phyloP scores from a whole-genome alignment of 768 basidiomycete species.

The Rhodocollybia butyracea region DNA sequence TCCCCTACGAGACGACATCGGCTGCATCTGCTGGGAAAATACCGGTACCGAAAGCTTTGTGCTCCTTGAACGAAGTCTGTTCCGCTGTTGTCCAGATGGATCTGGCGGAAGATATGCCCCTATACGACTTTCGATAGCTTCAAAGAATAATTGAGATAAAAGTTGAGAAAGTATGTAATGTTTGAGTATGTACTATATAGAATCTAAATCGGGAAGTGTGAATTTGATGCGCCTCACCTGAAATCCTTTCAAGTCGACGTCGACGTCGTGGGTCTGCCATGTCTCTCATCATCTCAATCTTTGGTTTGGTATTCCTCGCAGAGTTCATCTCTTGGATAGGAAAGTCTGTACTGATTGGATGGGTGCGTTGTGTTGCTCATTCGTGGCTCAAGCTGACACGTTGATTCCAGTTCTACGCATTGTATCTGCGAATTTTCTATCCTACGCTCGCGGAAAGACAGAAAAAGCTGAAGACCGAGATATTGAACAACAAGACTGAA shows the following conservation, averaged over 20 bases:
- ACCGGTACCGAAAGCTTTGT: too few relatives aligned
- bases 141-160: too few relatives aligned
- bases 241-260: neutral
- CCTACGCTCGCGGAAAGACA: conserved; percentile 54
- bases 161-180: too few relatives aligned
- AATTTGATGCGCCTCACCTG: neutral
- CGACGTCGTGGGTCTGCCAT: conserved; percentile 30
- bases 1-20: too few relatives aligned
- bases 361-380: conserved; percentile 48
- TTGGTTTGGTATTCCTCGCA: conserved; percentile 76
- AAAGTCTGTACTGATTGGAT: conserved; percentile 74
- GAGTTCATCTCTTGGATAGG: conserved; percentile 90
- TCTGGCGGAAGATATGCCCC: too few relatives aligned
- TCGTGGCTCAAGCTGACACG: neutral
- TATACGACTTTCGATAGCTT: too few relatives aligned
- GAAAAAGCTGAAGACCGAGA: conserved; percentile 70
- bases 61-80: too few relatives aligned
- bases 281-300: conserved; percentile 81
- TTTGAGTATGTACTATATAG: neutral
- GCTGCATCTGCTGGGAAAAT: too few relatives aligned
- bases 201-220: neutral
- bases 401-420: conserved; percentile 61
- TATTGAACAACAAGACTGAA: conserved; percentile 79
- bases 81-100: too few relatives aligned
- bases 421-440: conserved; percentile 68